Evolutionary conservation across 176 grass and related monocot genomes (phyloP).

Genomic region (Alopecurus myosuroides): DNA sequence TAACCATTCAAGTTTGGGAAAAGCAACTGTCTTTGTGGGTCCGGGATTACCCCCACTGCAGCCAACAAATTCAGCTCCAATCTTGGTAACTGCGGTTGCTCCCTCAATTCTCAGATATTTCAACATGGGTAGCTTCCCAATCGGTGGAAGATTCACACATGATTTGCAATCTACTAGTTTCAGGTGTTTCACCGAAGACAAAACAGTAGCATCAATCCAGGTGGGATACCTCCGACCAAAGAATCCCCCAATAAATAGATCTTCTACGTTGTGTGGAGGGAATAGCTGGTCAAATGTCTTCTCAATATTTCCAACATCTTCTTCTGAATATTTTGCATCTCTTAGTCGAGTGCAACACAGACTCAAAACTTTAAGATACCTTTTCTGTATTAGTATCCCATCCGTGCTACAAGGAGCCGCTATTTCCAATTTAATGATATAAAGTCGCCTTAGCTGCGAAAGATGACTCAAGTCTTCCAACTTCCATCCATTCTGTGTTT

Average conservation of each 20-base stretch:
- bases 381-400: constrained; percentile 9
- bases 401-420: not conserved
- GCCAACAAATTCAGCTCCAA: not conserved
- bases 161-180: not conserved
- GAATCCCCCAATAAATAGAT: not conserved
- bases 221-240: not conserved
- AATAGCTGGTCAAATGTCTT: not conserved
- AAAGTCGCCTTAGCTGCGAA: not conserved
- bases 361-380: not conserved
- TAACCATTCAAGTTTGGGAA: not conserved
- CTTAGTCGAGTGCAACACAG: not conserved
- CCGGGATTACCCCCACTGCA: not conserved
- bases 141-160: not conserved
- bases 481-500: constrained; percentile 13
- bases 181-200: not conserved
- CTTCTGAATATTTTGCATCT: not conserved
- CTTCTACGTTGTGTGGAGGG: not conserved
- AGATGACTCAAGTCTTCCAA: constrained; percentile 22
- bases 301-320: not conserved
- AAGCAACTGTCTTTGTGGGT: not conserved
- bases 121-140: not conserved
- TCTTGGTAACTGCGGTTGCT: not conserved
- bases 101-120: not conserved
- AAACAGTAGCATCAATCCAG: not conserved
- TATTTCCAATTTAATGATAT: constrained; percentile 14